Evolutionary conservation across 2,329 filamentous ascomycete species (phyloP), one percentile per base, ranked within the genome.

Genomic region (Microdochium paspali): DNA sequence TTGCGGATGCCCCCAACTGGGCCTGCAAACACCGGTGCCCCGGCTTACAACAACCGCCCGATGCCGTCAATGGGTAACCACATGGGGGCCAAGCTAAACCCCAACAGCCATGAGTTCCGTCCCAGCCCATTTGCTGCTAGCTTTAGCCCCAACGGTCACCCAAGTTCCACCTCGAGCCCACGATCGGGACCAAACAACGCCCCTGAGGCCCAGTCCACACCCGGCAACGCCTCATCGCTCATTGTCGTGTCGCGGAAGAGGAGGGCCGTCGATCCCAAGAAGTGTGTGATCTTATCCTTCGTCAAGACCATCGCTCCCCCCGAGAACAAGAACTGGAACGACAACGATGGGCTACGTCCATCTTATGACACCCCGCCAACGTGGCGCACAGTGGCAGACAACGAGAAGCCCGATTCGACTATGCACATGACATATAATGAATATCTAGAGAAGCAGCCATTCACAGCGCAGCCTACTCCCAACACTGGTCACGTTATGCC

Each of bases 311-410:
- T 80, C 44, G 68, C 71, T 47, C 74, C 77, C 1, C 70, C 73
- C 0, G 67, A 71, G 49, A 74, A 68, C 23, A 72, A 74, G 55
- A 81, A 85, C 52, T 90, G 84, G 72, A 74, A 81, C 30, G 77
- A 82, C 49, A 95, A 93, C 58, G 84, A 83, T 44, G 90, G 89
- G n/a, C 79, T 96, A 46, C 85, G 85, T 31, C 85, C 85, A 24
- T 83, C 91, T 3, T 96, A 85, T 65, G 84, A 89, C 56, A 97
- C 93, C 1, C 72, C 76, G 10, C 90, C 90, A 1, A 90, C 85
- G 1, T 98, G 93, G 91, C 82, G 85, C 51, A 80, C 82, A 50
- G 68, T 82, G 23, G 70, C 80, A 44, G 81, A 83, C 20, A 85
- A 88, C 40, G 87, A 94, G 53, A 87, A 86, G 57, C 60, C 70